Percentiles rank a stretch among this genome's conserved stretches.
phyloP scores from a whole-genome alignment of 2,329 filamentous ascomycete species.

The Aspergillus costaricaensis region DNA sequence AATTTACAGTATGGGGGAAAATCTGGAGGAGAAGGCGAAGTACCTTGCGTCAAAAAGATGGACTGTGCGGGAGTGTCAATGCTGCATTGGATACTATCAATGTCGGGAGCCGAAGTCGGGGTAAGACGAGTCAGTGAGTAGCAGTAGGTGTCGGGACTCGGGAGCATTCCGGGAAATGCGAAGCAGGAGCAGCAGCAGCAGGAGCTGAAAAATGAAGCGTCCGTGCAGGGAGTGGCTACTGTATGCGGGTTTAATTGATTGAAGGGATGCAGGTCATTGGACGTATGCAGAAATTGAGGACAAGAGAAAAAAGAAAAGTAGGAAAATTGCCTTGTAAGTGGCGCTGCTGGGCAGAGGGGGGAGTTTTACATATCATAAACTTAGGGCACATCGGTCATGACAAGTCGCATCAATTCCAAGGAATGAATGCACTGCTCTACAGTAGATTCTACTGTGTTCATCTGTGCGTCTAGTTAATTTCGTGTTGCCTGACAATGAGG shows the following conservation, averaged over 20 bases:
- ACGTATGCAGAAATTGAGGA: not conserved
- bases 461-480: no score
- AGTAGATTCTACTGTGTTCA: no score
- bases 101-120: not conserved
- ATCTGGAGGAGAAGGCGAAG: not conserved
- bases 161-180: not conserved
- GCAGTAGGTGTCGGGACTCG: no score
- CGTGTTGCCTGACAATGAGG: not conserved
- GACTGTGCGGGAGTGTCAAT: constrained; percentile 1
- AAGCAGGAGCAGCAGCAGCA: no score
- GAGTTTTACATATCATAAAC: not conserved
- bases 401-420: not conserved
- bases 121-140: no score
- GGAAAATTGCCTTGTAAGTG: not conserved
- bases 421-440: no score
- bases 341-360: not conserved
- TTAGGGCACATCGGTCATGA: not conserved
- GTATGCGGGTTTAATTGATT: not conserved
- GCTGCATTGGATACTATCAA: not conserved
- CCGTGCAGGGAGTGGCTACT: not conserved
- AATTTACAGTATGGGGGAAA: no score
- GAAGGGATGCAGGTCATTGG: not conserved
- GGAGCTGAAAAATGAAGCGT: not conserved
- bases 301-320: no score
- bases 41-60: constrained; percentile 5